A percentile compares a stretch with the other conserved stretches of the same genome.
Evolutionary conservation across 345 rosid species (phyloP).

Genomic region (Psidium friedrichsthalianum): DNA sequence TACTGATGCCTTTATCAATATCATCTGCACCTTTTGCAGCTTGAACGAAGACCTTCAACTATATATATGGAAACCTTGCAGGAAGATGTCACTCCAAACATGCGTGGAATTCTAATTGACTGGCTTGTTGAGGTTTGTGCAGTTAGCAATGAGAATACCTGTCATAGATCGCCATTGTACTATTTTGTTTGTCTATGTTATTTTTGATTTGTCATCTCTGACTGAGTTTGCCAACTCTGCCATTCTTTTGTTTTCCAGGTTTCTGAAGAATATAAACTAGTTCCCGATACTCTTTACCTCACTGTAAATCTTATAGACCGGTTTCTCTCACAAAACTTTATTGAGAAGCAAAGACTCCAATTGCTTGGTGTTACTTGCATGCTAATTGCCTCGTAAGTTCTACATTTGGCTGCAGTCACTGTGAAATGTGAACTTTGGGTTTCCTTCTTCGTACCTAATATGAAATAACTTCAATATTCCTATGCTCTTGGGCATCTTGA

Average conservation of each 20-base stretch:
- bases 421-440: not conserved
- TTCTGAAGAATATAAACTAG: constrained; percentile 79
- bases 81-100: constrained; percentile 56
- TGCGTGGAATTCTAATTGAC: constrained; percentile 79
- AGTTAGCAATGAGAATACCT: not conserved
- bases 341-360: constrained; percentile 84
- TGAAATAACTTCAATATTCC: not conserved
- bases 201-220: not conserved
- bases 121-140: constrained; percentile 91
- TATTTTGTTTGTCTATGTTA: not conserved
- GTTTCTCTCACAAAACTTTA: constrained; percentile 53
- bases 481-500: constrained; percentile 5
- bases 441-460: not conserved
- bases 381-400: constrained; percentile 95
- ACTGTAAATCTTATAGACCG: constrained; percentile 87
- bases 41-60: constrained; percentile 61
- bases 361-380: constrained; percentile 90
- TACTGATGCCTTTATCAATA: not conserved
- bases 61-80: constrained; percentile 69
- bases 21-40: constrained; percentile 30
- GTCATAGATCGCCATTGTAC: not conserved
- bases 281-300: constrained; percentile 89
- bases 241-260: constrained; percentile 37
- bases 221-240: not conserved
- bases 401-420: not conserved